These are phyloP conservation scores for Dryadomyces quercus-mongolicae DNA, from an alignment of 2,329 filamentous ascomycete genomes.

Conservation along the genomic window DNA sequence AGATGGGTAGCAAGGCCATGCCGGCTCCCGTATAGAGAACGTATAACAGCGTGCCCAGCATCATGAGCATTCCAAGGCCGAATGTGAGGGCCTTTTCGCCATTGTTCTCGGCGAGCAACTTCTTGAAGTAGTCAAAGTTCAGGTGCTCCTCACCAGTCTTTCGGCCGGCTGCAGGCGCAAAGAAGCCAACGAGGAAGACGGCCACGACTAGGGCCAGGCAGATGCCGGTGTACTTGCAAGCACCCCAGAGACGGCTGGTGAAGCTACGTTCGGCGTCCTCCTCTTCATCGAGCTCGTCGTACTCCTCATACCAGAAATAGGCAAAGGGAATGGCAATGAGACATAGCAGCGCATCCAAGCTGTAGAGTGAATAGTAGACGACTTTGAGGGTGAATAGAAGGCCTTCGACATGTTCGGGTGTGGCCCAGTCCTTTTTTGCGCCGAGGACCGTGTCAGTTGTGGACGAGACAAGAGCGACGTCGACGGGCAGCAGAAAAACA, in stretches of 20 bases:
- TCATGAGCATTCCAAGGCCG: slow-evolving; percentile 75
- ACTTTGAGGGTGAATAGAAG: slow-evolving; percentile 74
- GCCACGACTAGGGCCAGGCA: slow-evolving; percentile 72
- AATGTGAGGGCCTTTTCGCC: slow-evolving; percentile 90
- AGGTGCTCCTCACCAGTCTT: slow-evolving; percentile 46
- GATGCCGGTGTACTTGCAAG: slow-evolving; percentile 78
- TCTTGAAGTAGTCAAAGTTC: slow-evolving; percentile 87
- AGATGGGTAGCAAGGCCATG: slow-evolving; percentile 76
- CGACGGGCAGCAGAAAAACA: slow-evolving; percentile 82
- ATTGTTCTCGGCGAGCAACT: slow-evolving; percentile 70
- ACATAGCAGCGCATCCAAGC: slow-evolving; percentile 79
- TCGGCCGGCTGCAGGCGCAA: slow-evolving; percentile 68
- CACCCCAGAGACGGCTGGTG: slow-evolving; percentile 62
- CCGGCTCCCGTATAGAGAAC: slow-evolving; percentile 81
- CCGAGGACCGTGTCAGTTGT: slow-evolving; percentile 67
- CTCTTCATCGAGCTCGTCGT: slow-evolving; percentile 75
- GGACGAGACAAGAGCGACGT: slow-evolving; percentile 87
- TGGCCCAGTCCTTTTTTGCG: slow-evolving; percentile 89
- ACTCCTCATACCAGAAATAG: slow-evolving; percentile 98
- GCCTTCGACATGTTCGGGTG: slow-evolving; percentile 61
- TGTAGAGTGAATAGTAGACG: slow-evolving; percentile 89
- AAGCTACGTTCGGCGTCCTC: slow-evolving; percentile 67
- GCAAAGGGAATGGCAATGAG: slow-evolving; percentile 85
- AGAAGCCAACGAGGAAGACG: slow-evolving; percentile 86
- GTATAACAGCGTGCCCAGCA: slow-evolving; percentile 76